Base-by-base conservation (phyloP, 495 filamentous ascomycete genomes). In the Daldinia childiae region DNA sequence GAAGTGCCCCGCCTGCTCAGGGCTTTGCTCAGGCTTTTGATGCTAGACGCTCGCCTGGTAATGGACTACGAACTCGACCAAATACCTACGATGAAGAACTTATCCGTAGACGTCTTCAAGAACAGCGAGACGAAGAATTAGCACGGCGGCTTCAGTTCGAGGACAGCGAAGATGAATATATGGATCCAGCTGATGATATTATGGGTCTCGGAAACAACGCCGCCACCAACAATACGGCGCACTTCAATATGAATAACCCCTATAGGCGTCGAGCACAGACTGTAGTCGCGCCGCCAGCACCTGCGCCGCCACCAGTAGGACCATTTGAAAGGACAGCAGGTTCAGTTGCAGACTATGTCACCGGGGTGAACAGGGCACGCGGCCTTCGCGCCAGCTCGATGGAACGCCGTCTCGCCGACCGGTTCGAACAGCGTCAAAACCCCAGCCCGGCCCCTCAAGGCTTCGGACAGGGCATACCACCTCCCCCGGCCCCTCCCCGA, bases 121-220 rank as follows among this genome's bases (percentile, higher is more conserved):
- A 90, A 60, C 79, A 80, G 2, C 77, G 77, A 7, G 89, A 91
- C 72, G 87, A 87, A 61, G 85, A 84, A 24, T 69, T 88, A 7
- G 86, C 88, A 26, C 80, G 84, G 11, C 81, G 84, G 17, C 77
- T 91, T 32, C 87, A 89, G 64, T 78, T 79, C 1, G 80, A 85
- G 14, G 79, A 80, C 58, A 68, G 82, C 0, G 81, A 82, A 17
- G 81, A 82, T 5, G 79, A 81, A 58, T 78, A 80, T 50, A 79
- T 82, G 61, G 70, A 80, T 26, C 77, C 77, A 34, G 73, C 75
- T 52, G 78, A 69, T 14, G 78, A 82, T 61, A 71, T 74, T 38
- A 72, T 77, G 52, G 79, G 78, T 30, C 64, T 85, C 48, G 81
- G 79, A 14, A 78, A 72, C 1, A 83, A 82, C 55, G 84, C 84